These are phyloP conservation scores for Saturnispora quitensis DNA, from an alignment of 805 yeast genomes.

Conservation along the genomic window DNA sequence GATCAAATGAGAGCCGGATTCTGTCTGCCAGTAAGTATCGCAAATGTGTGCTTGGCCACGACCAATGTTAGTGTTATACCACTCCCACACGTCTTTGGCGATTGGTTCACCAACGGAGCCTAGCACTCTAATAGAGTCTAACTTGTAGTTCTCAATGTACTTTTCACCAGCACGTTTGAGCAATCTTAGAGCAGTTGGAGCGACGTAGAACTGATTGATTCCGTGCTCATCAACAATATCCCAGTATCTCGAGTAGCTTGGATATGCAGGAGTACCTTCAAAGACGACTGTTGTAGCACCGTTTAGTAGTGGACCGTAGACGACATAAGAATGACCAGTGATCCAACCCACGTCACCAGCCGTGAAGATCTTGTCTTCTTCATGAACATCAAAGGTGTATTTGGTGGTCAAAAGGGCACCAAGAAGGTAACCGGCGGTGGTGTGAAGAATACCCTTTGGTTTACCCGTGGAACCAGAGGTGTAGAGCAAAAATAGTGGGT, in stretches of 20 bases:
- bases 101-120: constrained; percentile 87
- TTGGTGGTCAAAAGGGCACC: constrained; percentile 68
- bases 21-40: constrained; percentile 89
- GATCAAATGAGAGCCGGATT: constrained; percentile 72
- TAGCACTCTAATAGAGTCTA: constrained; percentile 55
- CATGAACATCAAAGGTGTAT: constrained; percentile 68
- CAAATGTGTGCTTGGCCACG: constrained; percentile 60
- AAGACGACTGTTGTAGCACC: constrained; percentile 77
- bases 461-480: constrained; percentile 86
- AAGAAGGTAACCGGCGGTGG: constrained; percentile 71
- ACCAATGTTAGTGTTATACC: constrained; percentile 71
- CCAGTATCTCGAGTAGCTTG: constrained; percentile 74
- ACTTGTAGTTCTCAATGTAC: constrained; percentile 51
- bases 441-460: constrained; percentile 80
- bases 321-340: constrained; percentile 78
- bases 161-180: constrained; percentile 66
- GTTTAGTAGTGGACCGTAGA: constrained; percentile 68
- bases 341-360: constrained; percentile 93
- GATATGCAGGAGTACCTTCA: constrained; percentile 85
- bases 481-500: constrained; percentile 70
- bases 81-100: constrained; percentile 80
- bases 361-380: constrained; percentile 67
- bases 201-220: constrained; percentile 74
- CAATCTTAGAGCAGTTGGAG: constrained; percentile 75
- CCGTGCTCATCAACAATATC: constrained; percentile 61